A percentile compares a stretch with the other conserved stretches of the same genome.
These are phyloP conservation scores for Neurospora sp. DNA, from an alignment of 495 filamentous ascomycete species.

Conservation along the genomic window DNA sequence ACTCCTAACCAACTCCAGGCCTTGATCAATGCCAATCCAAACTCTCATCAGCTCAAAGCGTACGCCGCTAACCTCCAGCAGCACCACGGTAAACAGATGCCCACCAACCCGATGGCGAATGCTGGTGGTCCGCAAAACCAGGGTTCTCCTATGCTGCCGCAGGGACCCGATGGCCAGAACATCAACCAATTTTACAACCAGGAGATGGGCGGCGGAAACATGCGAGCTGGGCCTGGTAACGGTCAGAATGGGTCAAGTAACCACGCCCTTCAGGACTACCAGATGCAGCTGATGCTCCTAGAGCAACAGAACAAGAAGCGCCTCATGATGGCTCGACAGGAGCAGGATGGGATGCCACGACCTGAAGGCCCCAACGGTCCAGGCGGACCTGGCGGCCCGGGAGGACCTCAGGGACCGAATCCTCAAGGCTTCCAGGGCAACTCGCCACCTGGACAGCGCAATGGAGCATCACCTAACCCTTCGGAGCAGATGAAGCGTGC, in stretches of 20 bases:
- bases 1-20: conserved; percentile 68
- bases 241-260: conserved; percentile 57
- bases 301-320: conserved; percentile 99
- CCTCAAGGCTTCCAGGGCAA: conserved; percentile 52
- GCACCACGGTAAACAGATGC: conserved; percentile 71
- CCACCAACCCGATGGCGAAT: conserved; percentile 51
- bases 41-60: conserved; percentile 48
- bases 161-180: conserved; percentile 53
- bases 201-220: conserved; percentile 41
- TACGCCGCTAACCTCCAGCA: conserved; percentile 76
- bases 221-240: conserved; percentile 47
- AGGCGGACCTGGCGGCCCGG: conserved; percentile 44
- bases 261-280: conserved; percentile 94
- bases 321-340: conserved; percentile 92
- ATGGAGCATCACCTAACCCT: conserved; percentile 81
- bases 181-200: conserved; percentile 60
- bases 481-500: conserved; percentile 80
- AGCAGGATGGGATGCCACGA: conserved; percentile 60
- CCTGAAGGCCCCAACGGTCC: conserved; percentile 45
- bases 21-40: conserved; percentile 50
- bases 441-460: conserved; percentile 72
- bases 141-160: conserved; percentile 69
- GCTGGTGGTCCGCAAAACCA: conserved; percentile 46
- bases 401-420: conserved; percentile 39
- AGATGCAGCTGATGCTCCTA: conserved; percentile 98